Evolutionary conservation across 2,329 filamentous ascomycete species (phyloP).

Genomic region (Dothistroma septosporum): DNA sequence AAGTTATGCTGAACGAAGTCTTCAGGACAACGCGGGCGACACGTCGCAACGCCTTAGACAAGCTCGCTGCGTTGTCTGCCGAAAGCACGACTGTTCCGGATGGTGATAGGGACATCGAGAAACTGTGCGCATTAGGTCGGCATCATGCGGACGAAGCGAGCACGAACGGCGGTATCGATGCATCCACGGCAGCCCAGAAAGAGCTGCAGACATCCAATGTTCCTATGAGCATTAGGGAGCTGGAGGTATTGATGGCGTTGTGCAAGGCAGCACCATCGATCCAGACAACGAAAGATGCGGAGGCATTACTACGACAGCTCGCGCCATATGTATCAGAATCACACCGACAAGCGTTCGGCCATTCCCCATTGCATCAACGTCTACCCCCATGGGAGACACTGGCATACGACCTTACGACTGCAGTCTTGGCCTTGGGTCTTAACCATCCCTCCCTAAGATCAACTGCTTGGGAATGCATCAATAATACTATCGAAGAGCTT

Average conservation of each 20-base stretch:
- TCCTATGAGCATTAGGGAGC: conserved; percentile 66
- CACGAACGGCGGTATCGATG: conserved; percentile 21
- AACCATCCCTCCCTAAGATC: conserved; percentile 67
- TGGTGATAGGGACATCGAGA: conserved; percentile 36
- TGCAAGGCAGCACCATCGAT: conserved; percentile 84
- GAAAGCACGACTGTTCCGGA: conserved; percentile 30
- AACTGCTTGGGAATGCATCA: conserved; percentile 62
- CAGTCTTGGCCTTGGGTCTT: conserved; percentile 74
- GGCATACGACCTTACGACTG: conserved; percentile 71
- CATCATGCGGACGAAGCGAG: not conserved
- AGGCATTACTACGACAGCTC: conserved; percentile 73
- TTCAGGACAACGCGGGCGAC: conserved; percentile 32
- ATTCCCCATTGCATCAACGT: conserved; percentile 76
- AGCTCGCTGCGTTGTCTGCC: conserved; percentile 47
- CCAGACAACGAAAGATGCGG: conserved; percentile 65
- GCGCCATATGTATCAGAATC: conserved; percentile 82
- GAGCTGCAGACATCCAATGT: conserved; percentile 24
- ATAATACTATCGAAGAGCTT: conserved; percentile 69
- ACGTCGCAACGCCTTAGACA: conserved; percentile 48
- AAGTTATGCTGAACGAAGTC: conserved; percentile 21
- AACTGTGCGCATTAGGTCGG: conserved; percentile 39
- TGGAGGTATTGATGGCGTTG: conserved; percentile 84
- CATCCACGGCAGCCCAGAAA: conserved; percentile 4
- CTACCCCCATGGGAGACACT: conserved; percentile 85
- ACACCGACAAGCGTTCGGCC: conserved; percentile 70